Evolutionary conservation across 176 grass and related monocot species (phyloP), one percentile per base, ranked within the genome.

Genomic region (Aegilops bicornis): DNA sequence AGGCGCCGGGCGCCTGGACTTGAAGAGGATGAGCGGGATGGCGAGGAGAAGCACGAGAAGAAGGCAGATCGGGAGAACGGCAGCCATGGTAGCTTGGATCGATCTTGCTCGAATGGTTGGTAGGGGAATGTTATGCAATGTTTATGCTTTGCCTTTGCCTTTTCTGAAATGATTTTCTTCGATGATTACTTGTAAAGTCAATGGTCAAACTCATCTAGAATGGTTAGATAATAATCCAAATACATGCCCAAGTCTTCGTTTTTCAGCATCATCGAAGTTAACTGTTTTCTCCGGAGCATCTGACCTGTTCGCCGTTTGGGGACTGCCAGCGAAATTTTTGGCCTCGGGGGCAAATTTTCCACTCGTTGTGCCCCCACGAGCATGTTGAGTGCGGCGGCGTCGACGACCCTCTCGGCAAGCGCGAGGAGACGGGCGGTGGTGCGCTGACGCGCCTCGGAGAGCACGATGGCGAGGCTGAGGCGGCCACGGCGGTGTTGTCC

Each of bases 11-110:
- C 47, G 66, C 31, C 66, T 71, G 80, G 22, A 25, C 4, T 10
- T 71, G 66, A 86, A 56, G 50, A 45, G 7, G 2, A 72, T 1
- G 76, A 86, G 10, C 7, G 62, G 62, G 20, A 85, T 27, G 43
- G 30, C 74, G 10, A 77, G 37, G 54, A 65, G 61, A 15, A 63
- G 27, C 10, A n/a, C 11, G 13, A 85, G 40, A 64, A 68, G 22
- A 8, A 73, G 22, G 66, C 15, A 71, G 25, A 33, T 19, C 11
- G 29, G 20, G 17, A 76, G 61, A 8, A 22, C 43, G 43, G 30
- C 30, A 10, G 29, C 73, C 73, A 78, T 85, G 83, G 73, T 20
- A 47, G 15, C 78, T 45, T 43, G n/a, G 37, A 73, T 24, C 37
- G 40, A 15, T 40, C 19, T 61, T 33, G 75, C 48, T 54, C 8